phyloP scores from a whole-genome alignment of 371 early-diverging fungal genomes.

The Syncephalastrum contaminatum region DNA sequence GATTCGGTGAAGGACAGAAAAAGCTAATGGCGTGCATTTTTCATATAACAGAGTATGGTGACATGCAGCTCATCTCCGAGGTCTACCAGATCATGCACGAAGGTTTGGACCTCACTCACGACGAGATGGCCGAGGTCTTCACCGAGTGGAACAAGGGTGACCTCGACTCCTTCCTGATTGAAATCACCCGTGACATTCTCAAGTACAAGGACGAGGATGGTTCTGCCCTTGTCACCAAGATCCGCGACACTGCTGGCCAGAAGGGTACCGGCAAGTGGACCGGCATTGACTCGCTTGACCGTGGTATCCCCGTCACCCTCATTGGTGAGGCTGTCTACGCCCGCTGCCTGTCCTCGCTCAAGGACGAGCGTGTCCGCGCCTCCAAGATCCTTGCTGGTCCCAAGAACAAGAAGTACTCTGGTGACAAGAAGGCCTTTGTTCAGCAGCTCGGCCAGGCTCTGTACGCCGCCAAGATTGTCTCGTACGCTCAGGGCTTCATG shows the following conservation, averaged over 20 bases:
- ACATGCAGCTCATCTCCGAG: slow-evolving; percentile 99
- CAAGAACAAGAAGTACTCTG: slow-evolving; percentile 60
- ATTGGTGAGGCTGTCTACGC: slow-evolving; percentile 98
- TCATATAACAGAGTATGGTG: slow-evolving; percentile 86
- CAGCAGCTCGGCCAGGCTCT: slow-evolving; percentile 91
- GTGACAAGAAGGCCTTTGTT: slow-evolving; percentile 84
- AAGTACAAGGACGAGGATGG: slow-evolving; percentile 90
- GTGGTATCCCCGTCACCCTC: slow-evolving; percentile 92
- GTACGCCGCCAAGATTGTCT: slow-evolving; percentile 96
- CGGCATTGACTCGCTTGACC: slow-evolving; percentile 91
- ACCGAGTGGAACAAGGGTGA: slow-evolving; percentile 95
- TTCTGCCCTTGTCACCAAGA: slow-evolving; percentile 87
- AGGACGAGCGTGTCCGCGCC: slow-evolving; percentile 91
- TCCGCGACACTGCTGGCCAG: slow-evolving; percentile 97
- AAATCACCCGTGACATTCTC: slow-evolving; percentile 94
- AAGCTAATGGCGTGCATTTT: not conserved
- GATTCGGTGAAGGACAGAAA: not conserved
- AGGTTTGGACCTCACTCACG: slow-evolving; percentile 74
- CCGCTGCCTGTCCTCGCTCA: slow-evolving; percentile 94
- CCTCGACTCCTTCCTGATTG: slow-evolving; percentile 96
- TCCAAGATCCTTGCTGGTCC: slow-evolving; percentile 85
- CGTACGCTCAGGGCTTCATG: slow-evolving; percentile 99
- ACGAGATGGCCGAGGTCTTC: slow-evolving; percentile 89
- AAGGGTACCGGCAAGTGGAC: slow-evolving; percentile 99
- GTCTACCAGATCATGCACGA: slow-evolving; percentile 93